Base-by-base conservation (phyloP, 2,329 filamentous ascomycete genomes). In the Monascus ruber region DNA sequence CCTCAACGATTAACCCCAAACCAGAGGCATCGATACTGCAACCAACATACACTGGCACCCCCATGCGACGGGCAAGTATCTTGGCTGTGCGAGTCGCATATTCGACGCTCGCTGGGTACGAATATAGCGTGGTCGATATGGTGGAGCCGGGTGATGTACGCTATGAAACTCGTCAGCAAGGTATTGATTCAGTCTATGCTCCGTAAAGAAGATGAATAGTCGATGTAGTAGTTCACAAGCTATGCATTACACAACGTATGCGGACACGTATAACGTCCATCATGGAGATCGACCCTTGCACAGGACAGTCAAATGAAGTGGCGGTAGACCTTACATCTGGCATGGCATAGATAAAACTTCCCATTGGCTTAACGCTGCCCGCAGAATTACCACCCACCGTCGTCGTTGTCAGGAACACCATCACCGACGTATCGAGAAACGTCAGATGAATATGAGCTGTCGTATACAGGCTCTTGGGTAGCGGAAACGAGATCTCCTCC, bases 261-360 rank as follows among this genome's bases (percentile, higher is more conserved):
- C 17, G 3, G 17, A 17, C 17, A 17, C 17, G 17, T 17, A 17
- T 17, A 17, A 17, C 17, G 17, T 17, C 17, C 17, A 17, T 17
- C 17, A 17, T 17, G 17, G 17, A 17, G 17, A 17, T 17, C 17
- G 17, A 17, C 17, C 17, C 17, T 17, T 17, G 17, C 3, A 17
- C 17, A 17, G 17, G 17, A 17, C 17, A 17, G 17, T 17, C 17
- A 17, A 17, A 17, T 17, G 17, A 17, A 17, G 17, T 17, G 17
- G 17, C 17, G 17, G 17, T 17, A 17, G 17, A 38, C 57, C 69
- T 52, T 68, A 94, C 91, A 65, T 94, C 83, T 10, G 91, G 89
- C 59, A 98, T 76, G 2, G 88, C 85, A 58, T 94, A 96, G 34
- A 96, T 85, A 56, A 96, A 89, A 36, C 86, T 94, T 3, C 91